Percentiles rank a stretch among this genome's conserved stretches.
Conservation (phyloP, 139 green algal species). For the Pleodorina starrii region DNA sequence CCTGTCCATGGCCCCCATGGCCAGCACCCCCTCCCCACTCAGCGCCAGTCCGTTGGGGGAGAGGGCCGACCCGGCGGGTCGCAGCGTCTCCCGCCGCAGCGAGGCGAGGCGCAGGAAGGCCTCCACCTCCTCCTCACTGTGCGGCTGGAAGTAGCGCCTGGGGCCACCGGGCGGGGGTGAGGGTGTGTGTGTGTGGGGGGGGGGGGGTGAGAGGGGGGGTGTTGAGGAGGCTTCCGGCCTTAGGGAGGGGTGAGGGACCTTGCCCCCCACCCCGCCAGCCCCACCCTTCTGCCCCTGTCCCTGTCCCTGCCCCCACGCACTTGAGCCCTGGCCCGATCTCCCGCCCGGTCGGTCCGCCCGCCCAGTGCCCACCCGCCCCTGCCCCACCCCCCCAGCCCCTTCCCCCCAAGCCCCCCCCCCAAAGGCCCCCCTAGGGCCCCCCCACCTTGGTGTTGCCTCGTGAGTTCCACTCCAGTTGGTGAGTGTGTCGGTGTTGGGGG, state of each 20-base stretch:
- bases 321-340: too few species aligned
- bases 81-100: conserved; percentile 71
- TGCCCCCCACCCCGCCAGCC: too few species aligned
- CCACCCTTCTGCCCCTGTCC: too few species aligned
- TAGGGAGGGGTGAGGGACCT: too few species aligned
- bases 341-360: too few species aligned
- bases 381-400: background rate
- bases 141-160: conserved; percentile 85
- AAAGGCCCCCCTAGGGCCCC: background rate
- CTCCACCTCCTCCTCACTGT: conserved; percentile 90
- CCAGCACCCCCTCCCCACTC: conserved; percentile 89
- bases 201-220: background rate
- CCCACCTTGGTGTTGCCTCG: conserved; percentile 70
- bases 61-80: conserved; percentile 87
- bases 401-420: background rate
- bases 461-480: conserved; percentile 98
- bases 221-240: too few species aligned
- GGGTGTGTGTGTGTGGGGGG: too few species aligned
- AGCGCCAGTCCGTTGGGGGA: conserved; percentile 95
- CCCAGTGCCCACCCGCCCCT: background rate
- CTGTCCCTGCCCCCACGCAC: too few species aligned
- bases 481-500: conserved; percentile 56
- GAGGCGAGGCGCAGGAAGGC: conserved; percentile 73
- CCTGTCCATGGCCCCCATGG: conserved; percentile 90
- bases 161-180: background rate